These are phyloP conservation scores for Oropetium thomaeum DNA, from an alignment of 176 grass and related monocot species.

Conservation along the genomic window DNA sequence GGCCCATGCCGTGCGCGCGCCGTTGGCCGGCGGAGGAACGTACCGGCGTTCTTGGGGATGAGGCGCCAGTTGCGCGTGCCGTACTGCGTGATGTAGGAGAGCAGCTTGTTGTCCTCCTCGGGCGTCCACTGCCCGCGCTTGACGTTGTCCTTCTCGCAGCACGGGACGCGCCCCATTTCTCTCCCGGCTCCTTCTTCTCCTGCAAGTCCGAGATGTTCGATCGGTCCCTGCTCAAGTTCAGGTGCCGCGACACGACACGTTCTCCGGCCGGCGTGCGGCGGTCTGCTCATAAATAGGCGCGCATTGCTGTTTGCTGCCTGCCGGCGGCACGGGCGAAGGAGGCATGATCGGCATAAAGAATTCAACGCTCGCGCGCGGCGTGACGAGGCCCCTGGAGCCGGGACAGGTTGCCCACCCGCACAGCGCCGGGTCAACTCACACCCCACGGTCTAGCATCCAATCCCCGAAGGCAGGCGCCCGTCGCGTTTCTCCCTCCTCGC, in stretches of 20 bases:
- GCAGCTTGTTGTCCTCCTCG: slow-evolving; percentile 97
- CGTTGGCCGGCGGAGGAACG: background rate
- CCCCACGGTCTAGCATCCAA: background rate
- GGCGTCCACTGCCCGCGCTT: slow-evolving; percentile 97
- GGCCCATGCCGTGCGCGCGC: too few relatives aligned
- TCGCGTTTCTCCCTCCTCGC: slow-evolving; percentile 5
- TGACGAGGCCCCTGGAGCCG: slow-evolving; percentile 41
- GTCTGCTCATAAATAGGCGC: slow-evolving; percentile 45
- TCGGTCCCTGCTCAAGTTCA: background rate
- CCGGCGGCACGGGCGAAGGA: slow-evolving; percentile 36
- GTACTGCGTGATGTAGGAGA: slow-evolving; percentile 83
- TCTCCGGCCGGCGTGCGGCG: background rate
- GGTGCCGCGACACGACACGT: too few relatives aligned
- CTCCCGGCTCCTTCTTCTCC: too few relatives aligned
- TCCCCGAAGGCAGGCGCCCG: background rate
- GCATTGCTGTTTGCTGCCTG: background rate
- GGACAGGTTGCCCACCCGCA: slow-evolving; percentile 89
- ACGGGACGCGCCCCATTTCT: slow-evolving; percentile 89
- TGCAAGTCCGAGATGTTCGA: background rate
- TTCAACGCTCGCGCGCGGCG: slow-evolving; percentile 90
- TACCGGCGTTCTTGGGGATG: slow-evolving; percentile 98
- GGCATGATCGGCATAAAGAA: slow-evolving; percentile 87
- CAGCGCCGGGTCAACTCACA: slow-evolving; percentile 79
- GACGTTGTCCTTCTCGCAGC: slow-evolving; percentile 96
- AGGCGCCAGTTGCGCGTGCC: slow-evolving; percentile 94